Conservation (phyloP, 345 rosid species). For the Zanthoxylum bungeanum region DNA sequence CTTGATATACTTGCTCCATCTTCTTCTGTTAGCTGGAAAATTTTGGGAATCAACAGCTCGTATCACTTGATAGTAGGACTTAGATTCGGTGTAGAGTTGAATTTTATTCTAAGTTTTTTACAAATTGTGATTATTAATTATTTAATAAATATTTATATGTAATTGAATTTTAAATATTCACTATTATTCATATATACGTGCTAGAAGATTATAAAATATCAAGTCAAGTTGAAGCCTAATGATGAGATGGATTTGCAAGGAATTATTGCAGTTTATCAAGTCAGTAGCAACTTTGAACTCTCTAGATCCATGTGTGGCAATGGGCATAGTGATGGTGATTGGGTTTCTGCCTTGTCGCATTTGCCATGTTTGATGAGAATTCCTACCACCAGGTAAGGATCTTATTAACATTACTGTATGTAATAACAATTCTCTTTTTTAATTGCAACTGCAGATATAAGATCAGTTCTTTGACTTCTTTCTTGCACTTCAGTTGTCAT, state of each 20-base stretch:
- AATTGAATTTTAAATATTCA: no score
- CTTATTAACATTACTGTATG: not conserved
- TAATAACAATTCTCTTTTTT: no score
- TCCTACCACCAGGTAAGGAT: conserved; percentile 60
- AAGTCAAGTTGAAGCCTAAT: conserved; percentile 43
- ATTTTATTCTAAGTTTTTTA: no score
- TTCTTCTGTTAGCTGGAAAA: no score
- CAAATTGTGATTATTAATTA: no score
- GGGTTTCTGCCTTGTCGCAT: conserved; percentile 48
- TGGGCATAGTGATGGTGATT: conserved; percentile 44
- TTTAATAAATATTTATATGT: no score
- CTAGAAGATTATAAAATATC: no score
- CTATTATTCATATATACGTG: no score
- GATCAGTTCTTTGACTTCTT: not conserved
- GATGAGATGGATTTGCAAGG: conserved; percentile 57
- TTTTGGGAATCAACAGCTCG: no score
- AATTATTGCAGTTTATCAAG: conserved; percentile 46
- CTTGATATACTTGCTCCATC: no score
- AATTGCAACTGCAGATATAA: not conserved
- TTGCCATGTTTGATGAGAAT: conserved; percentile 54
- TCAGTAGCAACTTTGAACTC: conserved; percentile 41
- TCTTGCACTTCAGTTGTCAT: not conserved
- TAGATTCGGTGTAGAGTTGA: no score
- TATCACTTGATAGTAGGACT: no score
- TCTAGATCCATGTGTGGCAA: conserved; percentile 44